These are phyloP conservation scores for Multifurca ochricompacta DNA, from an alignment of 768 basidiomycete genomes.

Conservation along the genomic window DNA sequence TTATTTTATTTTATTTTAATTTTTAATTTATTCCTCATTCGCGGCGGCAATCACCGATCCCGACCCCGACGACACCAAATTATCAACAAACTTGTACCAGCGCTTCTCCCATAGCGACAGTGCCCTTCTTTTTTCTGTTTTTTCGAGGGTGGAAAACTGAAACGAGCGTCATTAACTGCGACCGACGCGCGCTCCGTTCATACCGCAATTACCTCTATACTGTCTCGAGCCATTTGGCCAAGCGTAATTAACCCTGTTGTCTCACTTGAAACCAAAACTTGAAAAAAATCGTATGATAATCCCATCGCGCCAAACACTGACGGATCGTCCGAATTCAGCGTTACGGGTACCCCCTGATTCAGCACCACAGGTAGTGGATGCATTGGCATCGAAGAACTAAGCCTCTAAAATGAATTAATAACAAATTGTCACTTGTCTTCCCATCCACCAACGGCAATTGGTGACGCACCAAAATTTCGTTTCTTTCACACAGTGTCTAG, in stretches of 20 bases:
- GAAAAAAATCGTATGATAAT: constrained; percentile 70
- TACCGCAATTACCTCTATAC: constrained; percentile 43
- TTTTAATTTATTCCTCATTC: background rate
- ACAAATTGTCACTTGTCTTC: background rate
- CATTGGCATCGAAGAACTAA: constrained; percentile 74
- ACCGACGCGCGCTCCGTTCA: background rate
- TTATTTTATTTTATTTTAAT: too few relatives aligned
- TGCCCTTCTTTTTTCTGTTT: constrained; percentile 7
- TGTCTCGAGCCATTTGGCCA: constrained; percentile 56
- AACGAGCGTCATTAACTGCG: background rate
- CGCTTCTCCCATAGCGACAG: background rate
- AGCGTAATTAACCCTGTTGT: constrained; percentile 56
- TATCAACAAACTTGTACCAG: constrained; percentile 7
- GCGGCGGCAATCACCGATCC: constrained; percentile 6
- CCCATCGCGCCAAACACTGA: constrained; percentile 73
- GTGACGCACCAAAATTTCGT: constrained; percentile 55
- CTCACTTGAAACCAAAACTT: constrained; percentile 67
- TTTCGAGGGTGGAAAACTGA: constrained; percentile 11
- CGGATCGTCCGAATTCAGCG: constrained; percentile 69
- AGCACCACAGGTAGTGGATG: constrained; percentile 67
- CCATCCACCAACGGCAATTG: background rate
- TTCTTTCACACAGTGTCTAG: too few relatives aligned
- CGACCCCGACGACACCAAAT: too few relatives aligned
- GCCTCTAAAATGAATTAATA: constrained; percentile 46
- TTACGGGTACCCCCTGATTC: constrained; percentile 66